These are phyloP conservation scores for Chlorencoelia australis DNA, from an alignment of 2,329 filamentous ascomycete genomes.

Conservation along the genomic window DNA sequence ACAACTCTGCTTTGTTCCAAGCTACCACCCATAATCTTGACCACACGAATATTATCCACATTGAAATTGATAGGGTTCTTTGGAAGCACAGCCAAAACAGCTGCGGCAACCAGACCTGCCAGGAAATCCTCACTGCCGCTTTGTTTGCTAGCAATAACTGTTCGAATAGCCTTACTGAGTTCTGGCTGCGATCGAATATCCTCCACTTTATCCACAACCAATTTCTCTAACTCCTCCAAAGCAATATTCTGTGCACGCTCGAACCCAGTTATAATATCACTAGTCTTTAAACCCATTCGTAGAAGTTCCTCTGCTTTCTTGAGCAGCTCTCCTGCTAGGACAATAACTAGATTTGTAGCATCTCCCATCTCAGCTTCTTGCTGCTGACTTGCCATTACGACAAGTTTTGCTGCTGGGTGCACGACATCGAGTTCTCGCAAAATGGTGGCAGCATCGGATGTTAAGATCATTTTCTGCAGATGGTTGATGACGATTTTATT, in stretches of 20 bases:
- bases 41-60: slow-evolving; percentile 96
- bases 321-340: slow-evolving; percentile 87
- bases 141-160: slow-evolving; percentile 94
- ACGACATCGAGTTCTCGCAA: slow-evolving; percentile 96
- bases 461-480: slow-evolving; percentile 98
- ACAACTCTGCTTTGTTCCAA: slow-evolving; percentile 90
- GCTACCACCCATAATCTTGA: slow-evolving; percentile 98
- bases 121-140: slow-evolving; percentile 86
- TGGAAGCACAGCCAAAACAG: slow-evolving; percentile 76
- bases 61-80: slow-evolving; percentile 97
- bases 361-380: slow-evolving; percentile 99
- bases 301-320: slow-evolving; percentile 96
- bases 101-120: slow-evolving; percentile 77
- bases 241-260: slow-evolving; percentile 89
- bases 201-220: slow-evolving; percentile 82
- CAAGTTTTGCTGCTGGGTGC: slow-evolving; percentile 90
- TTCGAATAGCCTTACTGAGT: slow-evolving; percentile 89
- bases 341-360: slow-evolving; percentile 93
- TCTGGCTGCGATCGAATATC: slow-evolving; percentile 73
- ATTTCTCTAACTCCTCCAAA: slow-evolving; percentile 73
- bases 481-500: slow-evolving; percentile 99
- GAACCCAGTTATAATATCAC: slow-evolving; percentile 91
- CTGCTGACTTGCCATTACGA: slow-evolving; percentile 98
- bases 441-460: slow-evolving; percentile 95
- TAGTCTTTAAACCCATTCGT: slow-evolving; percentile 96